A percentile compares a stretch with the other conserved stretches of the same genome.
These are phyloP conservation scores for Tricholoma furcatifolium DNA, from an alignment of 768 basidiomycete genomes.

Conservation along the genomic window DNA sequence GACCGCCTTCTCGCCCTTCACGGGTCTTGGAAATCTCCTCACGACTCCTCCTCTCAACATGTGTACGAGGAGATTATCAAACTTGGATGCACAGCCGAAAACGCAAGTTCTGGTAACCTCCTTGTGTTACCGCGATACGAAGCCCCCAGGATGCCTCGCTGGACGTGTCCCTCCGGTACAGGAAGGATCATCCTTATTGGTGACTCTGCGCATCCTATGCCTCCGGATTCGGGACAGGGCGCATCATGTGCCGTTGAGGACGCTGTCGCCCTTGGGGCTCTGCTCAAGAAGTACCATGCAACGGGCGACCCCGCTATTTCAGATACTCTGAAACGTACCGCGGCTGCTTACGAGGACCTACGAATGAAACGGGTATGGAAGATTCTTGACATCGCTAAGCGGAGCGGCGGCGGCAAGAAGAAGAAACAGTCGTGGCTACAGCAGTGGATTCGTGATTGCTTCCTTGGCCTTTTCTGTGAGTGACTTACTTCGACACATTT, in stretches of 20 bases:
- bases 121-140: slow-evolving; percentile 38
- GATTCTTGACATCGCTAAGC: slow-evolving; percentile 33
- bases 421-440: slow-evolving; percentile 28
- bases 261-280: slow-evolving; percentile 31
- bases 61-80: slow-evolving; percentile 27
- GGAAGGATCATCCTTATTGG: slow-evolving; percentile 40
- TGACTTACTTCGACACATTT: background rate
- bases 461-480: slow-evolving; percentile 32
- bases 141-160: slow-evolving; percentile 33
- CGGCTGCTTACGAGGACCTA: slow-evolving; percentile 30
- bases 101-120: slow-evolving; percentile 15
- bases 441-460: slow-evolving; percentile 31
- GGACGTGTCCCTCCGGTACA: slow-evolving; percentile 27
- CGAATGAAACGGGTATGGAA: slow-evolving; percentile 31
- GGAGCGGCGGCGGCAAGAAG: slow-evolving; percentile 30
- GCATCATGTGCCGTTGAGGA: slow-evolving; percentile 42
- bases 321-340: slow-evolving; percentile 21
- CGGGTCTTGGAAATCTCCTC: slow-evolving; percentile 33
- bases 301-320: slow-evolving; percentile 2
- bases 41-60: slow-evolving; percentile 22
- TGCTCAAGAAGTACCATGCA: slow-evolving; percentile 31
- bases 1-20: slow-evolving; percentile 30
- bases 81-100: slow-evolving; percentile 24
- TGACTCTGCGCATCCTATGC: slow-evolving; percentile 44
- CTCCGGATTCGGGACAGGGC: slow-evolving; percentile 41